Evolutionary conservation across 2,329 filamentous ascomycete genomes (phyloP), one percentile per base, ranked within the genome.

Genomic region (Colletotrichum simmondsii): DNA sequence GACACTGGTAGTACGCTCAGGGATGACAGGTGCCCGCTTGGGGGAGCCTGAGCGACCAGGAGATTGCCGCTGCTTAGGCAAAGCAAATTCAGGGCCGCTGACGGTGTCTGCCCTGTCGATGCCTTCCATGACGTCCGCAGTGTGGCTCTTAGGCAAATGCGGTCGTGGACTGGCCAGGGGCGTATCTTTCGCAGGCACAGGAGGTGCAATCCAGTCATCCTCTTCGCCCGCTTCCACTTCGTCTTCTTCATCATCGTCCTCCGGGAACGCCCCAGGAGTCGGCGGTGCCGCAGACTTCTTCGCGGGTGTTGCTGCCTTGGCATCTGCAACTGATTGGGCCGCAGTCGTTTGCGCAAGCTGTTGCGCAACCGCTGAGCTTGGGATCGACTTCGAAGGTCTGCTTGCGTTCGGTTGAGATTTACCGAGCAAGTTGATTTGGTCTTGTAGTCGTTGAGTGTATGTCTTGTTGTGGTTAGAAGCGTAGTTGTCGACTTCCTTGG

Each of bases 391-490:
- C 1, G 88, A 86, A 19, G 83, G 81, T 49, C 87, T 83, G 22
- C 84, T 79, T 61, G 83, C 83, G 57, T 82, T 85, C 5, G 87
- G 81, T 71, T 90, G 89, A 0, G 87, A 86, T 76, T 92, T 89
- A 19, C 90, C 90, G 62, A 92, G 84, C 84, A 89, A 89, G 78
- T 92, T 97, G 77, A 99, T 98, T 77, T 95, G 95, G 78, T 98
- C 96, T 76, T 98, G 95, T 19, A 99, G 87, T 56, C 94, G 89
- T 81, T 98, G 95, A 0, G 97, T 98, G n/a, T 97, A 97, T 0
- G 95, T 95, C 81, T 97, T 97, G 82, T 92, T 95, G 78, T 96
- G 92, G 2, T 69, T 68, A 16, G 88, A 82, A 6, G 88, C 87
- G 35, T 87, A 86, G 56, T 88, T 88, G 24, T 74, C 77, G 19